Conservation (phyloP, 768 basidiomycete genomes). For the Leccinellum rugosiceps region DNA sequence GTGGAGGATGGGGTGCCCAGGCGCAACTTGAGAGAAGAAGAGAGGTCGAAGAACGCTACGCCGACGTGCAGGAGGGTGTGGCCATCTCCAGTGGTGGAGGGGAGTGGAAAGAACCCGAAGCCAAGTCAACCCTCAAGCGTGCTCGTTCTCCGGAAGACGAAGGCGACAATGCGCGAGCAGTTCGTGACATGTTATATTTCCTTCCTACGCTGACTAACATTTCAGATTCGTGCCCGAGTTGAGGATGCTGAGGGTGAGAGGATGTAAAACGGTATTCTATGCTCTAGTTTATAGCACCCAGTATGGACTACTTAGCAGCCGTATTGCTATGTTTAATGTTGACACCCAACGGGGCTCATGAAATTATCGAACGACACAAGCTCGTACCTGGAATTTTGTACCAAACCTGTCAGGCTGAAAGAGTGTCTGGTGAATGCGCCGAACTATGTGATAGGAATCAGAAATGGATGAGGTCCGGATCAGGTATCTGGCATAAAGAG, state of each 20-base stretch:
- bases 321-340: constrained; percentile 12
- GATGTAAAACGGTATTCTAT: constrained; percentile 47
- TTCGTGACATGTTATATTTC: constrained; percentile 32
- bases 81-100: constrained; percentile 82
- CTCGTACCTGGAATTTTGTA: constrained; percentile 42
- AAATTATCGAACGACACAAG: constrained; percentile 48
- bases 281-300: constrained; percentile 23
- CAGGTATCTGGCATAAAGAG: constrained; percentile 49
- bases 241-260: constrained; percentile 67
- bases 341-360: constrained; percentile 1
- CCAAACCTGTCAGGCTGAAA: constrained; percentile 37
- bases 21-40: constrained; percentile 76
- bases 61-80: constrained; percentile 74
- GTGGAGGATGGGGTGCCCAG: constrained; percentile 93
- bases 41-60: constrained; percentile 85
- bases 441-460: constrained; percentile 69
- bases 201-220: constrained; percentile 7
- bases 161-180: constrained; percentile 54
- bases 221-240: constrained; percentile 54
- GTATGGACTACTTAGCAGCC: constrained; percentile 15
- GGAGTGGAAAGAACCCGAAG: constrained; percentile 76
- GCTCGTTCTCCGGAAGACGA: constrained; percentile 79
- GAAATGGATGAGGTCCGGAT: constrained; percentile 54
- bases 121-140: constrained; percentile 53
- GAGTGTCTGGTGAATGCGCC: constrained; percentile 56